phyloP scores from a whole-genome alignment of 2,329 filamentous ascomycete genomes.

The Thelonectria discophora region DNA sequence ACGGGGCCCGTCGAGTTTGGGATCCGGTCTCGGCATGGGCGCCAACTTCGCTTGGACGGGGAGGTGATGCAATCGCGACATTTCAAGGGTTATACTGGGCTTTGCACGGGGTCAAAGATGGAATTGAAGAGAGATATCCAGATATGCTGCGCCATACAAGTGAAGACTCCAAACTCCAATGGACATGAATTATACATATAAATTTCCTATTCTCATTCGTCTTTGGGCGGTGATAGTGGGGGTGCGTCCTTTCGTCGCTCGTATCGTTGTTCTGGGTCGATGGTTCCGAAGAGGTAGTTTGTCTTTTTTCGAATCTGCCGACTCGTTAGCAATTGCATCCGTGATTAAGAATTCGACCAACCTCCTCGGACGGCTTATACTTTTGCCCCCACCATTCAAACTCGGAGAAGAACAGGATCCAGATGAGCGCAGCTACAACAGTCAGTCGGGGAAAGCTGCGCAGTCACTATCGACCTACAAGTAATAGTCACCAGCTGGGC shows the following conservation, averaged over 20 bases:
- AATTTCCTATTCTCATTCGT: constrained; percentile 38
- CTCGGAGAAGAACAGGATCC: constrained; percentile 53
- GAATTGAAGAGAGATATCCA: constrained; percentile 35
- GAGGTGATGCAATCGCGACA: constrained; percentile 41
- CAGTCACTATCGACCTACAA: constrained; percentile 50
- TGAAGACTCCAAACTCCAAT: constrained; percentile 44
- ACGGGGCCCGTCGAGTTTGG: constrained; percentile 53
- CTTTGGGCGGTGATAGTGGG: constrained; percentile 39
- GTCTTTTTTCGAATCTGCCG: constrained; percentile 49
- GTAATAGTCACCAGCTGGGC: constrained; percentile 68
- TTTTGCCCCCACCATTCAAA: constrained; percentile 55
- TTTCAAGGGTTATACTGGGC: constrained; percentile 13
- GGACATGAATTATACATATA: constrained; percentile 38
- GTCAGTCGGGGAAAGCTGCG: constrained; percentile 20
- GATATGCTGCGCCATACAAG: constrained; percentile 36
- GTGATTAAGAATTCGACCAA: constrained; percentile 25
- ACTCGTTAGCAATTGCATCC: constrained; percentile 17
- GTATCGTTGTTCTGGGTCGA: constrained; percentile 54
- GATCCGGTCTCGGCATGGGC: constrained; percentile 63
- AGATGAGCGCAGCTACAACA: constrained; percentile 48
- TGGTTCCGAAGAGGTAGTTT: constrained; percentile 51
- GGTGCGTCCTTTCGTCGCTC: constrained; percentile 53
- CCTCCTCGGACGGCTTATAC: constrained; percentile 55
- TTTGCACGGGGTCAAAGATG: constrained; percentile 31
- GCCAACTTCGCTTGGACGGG: constrained; percentile 66